These are phyloP conservation scores for Yarrowia keelungensis DNA, from an alignment of 805 yeast genomes.

Conservation along the genomic window DNA sequence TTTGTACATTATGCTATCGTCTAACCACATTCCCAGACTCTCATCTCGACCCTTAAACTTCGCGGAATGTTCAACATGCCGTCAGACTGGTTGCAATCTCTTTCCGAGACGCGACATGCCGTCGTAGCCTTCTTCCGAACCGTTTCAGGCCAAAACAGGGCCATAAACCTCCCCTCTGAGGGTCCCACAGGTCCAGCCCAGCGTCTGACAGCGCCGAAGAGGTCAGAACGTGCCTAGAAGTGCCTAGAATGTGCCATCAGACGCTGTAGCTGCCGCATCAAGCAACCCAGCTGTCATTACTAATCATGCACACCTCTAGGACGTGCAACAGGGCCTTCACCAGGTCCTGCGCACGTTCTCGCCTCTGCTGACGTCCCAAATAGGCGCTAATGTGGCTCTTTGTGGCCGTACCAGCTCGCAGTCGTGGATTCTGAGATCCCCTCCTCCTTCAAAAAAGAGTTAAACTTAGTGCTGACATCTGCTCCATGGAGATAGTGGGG, in stretches of 20 bases:
- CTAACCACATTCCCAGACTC: too few species aligned
- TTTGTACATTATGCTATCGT: too few species aligned
- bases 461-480: conserved; percentile 15
- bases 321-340: too few species aligned
- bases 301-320: too few species aligned
- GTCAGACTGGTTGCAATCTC: background rate
- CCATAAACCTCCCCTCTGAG: background rate
- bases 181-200: background rate
- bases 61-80: conserved; percentile 2
- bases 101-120: background rate
- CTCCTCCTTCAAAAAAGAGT: background rate
- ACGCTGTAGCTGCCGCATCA: too few species aligned
- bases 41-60: background rate
- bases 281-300: too few species aligned
- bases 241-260: too few species aligned
- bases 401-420: background rate
- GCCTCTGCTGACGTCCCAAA: conserved; percentile 8
- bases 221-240: too few species aligned
- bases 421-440: conserved; percentile 1
- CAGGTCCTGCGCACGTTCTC: too few species aligned
- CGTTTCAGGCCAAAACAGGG: background rate
- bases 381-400: conserved; percentile 2
- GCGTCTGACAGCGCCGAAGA: background rate
- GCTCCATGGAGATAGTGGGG: conserved; percentile 29
- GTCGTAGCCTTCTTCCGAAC: background rate